These are phyloP conservation scores for Diaporthe sp. DNA, from an alignment of 2,329 filamentous ascomycete genomes.

Conservation along the genomic window DNA sequence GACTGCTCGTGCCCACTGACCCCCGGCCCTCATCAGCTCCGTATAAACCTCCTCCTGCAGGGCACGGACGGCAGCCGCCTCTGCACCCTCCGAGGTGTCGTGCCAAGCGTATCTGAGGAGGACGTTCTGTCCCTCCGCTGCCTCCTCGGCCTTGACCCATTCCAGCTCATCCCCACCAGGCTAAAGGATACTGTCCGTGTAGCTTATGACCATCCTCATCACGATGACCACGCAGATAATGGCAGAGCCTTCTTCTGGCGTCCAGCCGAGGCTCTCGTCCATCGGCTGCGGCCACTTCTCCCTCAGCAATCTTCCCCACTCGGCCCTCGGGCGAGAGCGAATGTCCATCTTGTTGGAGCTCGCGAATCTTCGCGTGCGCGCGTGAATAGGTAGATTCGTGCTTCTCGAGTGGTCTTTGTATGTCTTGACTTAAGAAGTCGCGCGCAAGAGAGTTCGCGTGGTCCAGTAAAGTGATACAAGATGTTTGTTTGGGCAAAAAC, in stretches of 20 bases:
- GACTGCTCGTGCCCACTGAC: background rate
- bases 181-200: background rate
- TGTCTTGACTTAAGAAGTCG: no score
- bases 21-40: background rate
- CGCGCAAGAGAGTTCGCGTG: no score
- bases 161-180: background rate
- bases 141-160: background rate
- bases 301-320: background rate
- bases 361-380: no score
- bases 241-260: background rate
- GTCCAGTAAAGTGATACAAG: no score
- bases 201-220: background rate
- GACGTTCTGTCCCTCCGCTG: background rate
- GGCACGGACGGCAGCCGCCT: background rate
- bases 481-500: no score
- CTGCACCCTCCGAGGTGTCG: background rate
- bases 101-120: background rate
- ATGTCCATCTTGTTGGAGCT: background rate
- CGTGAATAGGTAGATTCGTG: no score
- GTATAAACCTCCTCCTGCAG: background rate
- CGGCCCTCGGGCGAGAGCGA: background rate
- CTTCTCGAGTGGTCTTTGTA: no score
- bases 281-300: background rate
- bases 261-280: background rate
- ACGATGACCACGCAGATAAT: background rate